These are phyloP conservation scores for Cyberlindnera euphorbiiphila DNA, from an alignment of 805 yeast species.

Conservation along the genomic window DNA sequence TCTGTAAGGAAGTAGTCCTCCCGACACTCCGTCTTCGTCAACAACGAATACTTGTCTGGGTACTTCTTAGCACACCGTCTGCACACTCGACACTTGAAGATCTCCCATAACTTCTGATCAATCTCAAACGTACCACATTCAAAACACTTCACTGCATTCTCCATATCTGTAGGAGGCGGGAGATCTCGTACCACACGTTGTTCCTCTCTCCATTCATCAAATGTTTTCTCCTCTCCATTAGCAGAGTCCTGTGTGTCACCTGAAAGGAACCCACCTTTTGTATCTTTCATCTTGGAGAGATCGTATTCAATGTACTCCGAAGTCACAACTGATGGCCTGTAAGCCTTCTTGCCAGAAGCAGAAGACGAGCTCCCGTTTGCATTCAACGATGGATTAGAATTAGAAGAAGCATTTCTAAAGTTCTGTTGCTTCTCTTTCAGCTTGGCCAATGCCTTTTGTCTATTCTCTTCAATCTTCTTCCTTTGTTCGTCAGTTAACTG, in stretches of 20 bases:
- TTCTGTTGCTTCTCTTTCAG: constrained; percentile 33
- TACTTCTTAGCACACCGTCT: constrained; percentile 62
- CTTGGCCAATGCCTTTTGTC: constrained; percentile 49
- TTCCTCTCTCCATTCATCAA: constrained; percentile 46
- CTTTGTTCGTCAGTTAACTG: constrained; percentile 46
- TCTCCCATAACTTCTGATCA: constrained; percentile 64
- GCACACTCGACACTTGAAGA: constrained; percentile 78
- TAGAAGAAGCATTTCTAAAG: constrained; percentile 35
- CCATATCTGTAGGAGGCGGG: constrained; percentile 71
- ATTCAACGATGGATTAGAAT: constrained; percentile 20
- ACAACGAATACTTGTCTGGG: constrained; percentile 85
- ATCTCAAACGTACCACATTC: constrained; percentile 83
- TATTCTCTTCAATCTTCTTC: constrained; percentile 46
- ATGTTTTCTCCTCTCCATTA: constrained; percentile 40
- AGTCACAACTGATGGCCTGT: constrained; percentile 47
- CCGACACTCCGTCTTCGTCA: constrained; percentile 93
- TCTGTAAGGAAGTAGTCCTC: constrained; percentile 93
- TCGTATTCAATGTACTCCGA: constrained; percentile 80
- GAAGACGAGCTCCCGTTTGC: too few relatives aligned
- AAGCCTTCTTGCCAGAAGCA: constrained; percentile 2
- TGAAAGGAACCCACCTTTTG: constrained; percentile 64
- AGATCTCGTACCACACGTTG: constrained; percentile 47
- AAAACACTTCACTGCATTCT: constrained; percentile 72
- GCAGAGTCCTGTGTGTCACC: constrained; percentile 47
- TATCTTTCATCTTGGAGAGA: constrained; percentile 84